These are phyloP conservation scores for carrot (Daucus carota) DNA, from an alignment of 129 eudicot genomes.

Conservation along the genomic window DNA sequence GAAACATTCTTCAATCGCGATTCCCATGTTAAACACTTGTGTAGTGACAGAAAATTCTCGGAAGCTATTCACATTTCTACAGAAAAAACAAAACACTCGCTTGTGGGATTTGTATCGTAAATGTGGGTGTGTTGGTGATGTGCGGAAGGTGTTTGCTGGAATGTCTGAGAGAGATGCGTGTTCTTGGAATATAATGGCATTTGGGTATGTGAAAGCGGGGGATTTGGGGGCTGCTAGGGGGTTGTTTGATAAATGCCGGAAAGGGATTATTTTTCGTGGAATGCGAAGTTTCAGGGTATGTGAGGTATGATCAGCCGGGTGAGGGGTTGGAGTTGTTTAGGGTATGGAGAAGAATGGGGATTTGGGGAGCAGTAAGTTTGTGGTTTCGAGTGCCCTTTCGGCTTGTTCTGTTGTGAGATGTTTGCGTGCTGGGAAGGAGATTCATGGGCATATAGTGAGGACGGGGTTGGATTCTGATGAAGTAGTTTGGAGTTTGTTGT, in stretches of 20 bases:
- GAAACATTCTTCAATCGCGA: background rate
- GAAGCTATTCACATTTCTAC: too few species aligned
- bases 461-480: constrained; percentile 54
- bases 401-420: background rate
- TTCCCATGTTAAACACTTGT: background rate
- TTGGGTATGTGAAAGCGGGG: background rate
- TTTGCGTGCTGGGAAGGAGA: constrained; percentile 27
- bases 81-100: too few species aligned
- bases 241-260: background rate
- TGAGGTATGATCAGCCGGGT: background rate
- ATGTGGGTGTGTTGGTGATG: background rate
- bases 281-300: background rate
- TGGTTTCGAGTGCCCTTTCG: background rate
- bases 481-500: constrained; percentile 57
- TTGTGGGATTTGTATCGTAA: constrained; percentile 2
- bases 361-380: background rate
- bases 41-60: too few species aligned
- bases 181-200: too few species aligned
- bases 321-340: background rate
- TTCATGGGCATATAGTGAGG: constrained; percentile 58
- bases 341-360: background rate
- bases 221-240: background rate
- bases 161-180: too few species aligned
- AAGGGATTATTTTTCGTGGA: background rate
- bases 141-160: background rate